Evolutionary conservation across 345 rosid genomes (phyloP).

Genomic region (Lepidium aucheri): DNA sequence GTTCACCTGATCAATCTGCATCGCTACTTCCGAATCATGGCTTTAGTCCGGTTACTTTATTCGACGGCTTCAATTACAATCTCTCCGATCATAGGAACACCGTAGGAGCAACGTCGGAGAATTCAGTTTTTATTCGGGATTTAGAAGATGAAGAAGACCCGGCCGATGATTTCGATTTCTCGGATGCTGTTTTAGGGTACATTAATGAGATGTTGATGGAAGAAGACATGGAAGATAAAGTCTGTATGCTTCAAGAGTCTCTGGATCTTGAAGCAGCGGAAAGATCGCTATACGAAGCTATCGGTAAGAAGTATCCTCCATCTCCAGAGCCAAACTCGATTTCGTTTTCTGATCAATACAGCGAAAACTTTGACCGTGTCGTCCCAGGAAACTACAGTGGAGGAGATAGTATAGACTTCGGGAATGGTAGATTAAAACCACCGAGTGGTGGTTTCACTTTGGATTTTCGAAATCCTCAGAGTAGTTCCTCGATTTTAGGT

Average conservation of each 20-base stretch:
- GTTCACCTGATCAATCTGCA: slow-evolving; percentile 33
- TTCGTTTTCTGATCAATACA: slow-evolving; percentile 7
- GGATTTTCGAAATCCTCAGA: slow-evolving; percentile 26
- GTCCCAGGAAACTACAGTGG: slow-evolving; percentile 23
- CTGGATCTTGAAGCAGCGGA: slow-evolving; percentile 85
- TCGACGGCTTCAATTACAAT: slow-evolving; percentile 30
- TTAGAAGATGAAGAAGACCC: slow-evolving; percentile 34
- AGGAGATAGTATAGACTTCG: slow-evolving; percentile 4
- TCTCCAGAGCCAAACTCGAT: slow-evolving; percentile 42
- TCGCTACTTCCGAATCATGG: slow-evolving; percentile 36
- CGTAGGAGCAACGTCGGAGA: background rate
- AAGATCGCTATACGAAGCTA: slow-evolving; percentile 78
- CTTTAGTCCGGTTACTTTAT: slow-evolving; percentile 30
- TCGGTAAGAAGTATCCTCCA: slow-evolving; percentile 89
- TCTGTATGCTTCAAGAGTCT: slow-evolving; percentile 78
- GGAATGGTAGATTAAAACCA: slow-evolving; percentile 18
- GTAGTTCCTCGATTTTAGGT: slow-evolving; percentile 19
- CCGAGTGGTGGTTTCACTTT: slow-evolving; percentile 27
- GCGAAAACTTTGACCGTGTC: slow-evolving; percentile 27
- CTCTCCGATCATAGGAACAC: slow-evolving; percentile 21
- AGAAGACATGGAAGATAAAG: slow-evolving; percentile 75
- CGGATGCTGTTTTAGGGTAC: slow-evolving; percentile 70
- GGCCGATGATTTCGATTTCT: slow-evolving; percentile 72
- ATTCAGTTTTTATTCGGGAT: slow-evolving; percentile 12
- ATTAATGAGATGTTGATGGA: slow-evolving; percentile 84